phyloP scores from a whole-genome alignment of 176 grass and related monocot species.

The Saccharum spontaneum region DNA sequence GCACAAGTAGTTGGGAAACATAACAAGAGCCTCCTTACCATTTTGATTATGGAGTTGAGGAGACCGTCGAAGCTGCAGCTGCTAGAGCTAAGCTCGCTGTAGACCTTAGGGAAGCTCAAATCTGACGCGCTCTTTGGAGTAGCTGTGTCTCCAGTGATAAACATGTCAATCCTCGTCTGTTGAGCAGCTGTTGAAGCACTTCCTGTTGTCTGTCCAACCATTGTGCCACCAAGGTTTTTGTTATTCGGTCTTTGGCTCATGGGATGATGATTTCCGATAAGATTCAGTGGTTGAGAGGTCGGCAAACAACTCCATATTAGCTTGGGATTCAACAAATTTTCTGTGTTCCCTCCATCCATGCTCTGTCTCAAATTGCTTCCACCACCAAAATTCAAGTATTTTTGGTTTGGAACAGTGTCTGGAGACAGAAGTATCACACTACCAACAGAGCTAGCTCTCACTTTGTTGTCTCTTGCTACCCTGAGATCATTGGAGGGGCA shows the following conservation, averaged over 20 bases:
- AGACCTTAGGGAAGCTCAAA: slow-evolving; percentile 41
- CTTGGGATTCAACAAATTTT: slow-evolving; percentile 49
- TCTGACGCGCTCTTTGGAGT: slow-evolving; percentile 42
- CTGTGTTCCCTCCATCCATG: slow-evolving; percentile 30
- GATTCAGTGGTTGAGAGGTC: slow-evolving; percentile 33
- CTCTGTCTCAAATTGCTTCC: slow-evolving; percentile 41
- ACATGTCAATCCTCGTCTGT: slow-evolving; percentile 43
- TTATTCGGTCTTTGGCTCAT: slow-evolving; percentile 43
- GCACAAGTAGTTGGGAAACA: not conserved
- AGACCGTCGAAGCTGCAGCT: slow-evolving; percentile 70
- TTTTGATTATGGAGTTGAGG: slow-evolving; percentile 89
- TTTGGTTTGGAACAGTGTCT: slow-evolving; percentile 43
- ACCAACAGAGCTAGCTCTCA: slow-evolving; percentile 47
- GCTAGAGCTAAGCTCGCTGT: slow-evolving; percentile 58
- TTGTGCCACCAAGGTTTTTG: slow-evolving; percentile 24
- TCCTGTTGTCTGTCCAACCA: slow-evolving; percentile 37
- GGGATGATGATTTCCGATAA: slow-evolving; percentile 28
- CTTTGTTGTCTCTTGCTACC: slow-evolving; percentile 51
- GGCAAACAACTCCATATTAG: slow-evolving; percentile 48
- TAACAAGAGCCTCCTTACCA: slow-evolving; percentile 38
- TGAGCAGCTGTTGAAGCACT: slow-evolving; percentile 26
- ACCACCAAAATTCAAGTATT: slow-evolving; percentile 69
- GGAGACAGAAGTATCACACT: slow-evolving; percentile 7
- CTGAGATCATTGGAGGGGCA: slow-evolving; percentile 43
- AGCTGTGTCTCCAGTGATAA: slow-evolving; percentile 24